Base-by-base conservation (phyloP, 2,329 filamentous ascomycete genomes). In the Thelonectria discophora region DNA sequence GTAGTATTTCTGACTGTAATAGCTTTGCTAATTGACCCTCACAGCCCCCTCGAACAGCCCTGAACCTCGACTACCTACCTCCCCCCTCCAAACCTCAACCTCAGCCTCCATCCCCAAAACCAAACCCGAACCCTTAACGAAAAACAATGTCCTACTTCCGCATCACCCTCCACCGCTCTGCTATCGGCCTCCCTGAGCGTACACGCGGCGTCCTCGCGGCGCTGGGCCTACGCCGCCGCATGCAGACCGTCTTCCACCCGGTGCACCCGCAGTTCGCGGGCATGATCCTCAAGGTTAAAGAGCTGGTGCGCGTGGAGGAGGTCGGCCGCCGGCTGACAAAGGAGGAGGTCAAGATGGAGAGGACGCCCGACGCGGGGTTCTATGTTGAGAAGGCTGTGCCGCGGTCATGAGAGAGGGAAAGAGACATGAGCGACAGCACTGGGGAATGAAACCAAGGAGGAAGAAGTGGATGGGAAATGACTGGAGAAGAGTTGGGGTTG, bases 261-360 rank as follows among this genome's bases (percentile, higher is more conserved):
- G 93, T 97, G 64, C 86, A 86, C 64, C 87, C 89, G 43, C 88
- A 93, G 69, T 88, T 92, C 64, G 94, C 94, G 10, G 94, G 94
- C 75, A 93, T 96, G 82, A 92, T 97, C 73, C 90, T 97, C 84
- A 90, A 90, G 78, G 93, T 97, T 71, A 97, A 97, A 82, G 94
- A 97, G 80, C 82, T 97, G 65, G 92, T 97, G 47, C 84, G 87
- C 55, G 93, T 97, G 37, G 82, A 88, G 68, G 93, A 97, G 80
- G 92, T 96, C 46, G 87, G 89, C 34, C 76, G 79, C 64, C 77
- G 84, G 32, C 75, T 92, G 78, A 89, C 83, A 8, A 86, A 87
- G 74, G 78, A 80, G 58, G 86, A 97, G 81, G 84, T 97, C 73
- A 88, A 88, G 79, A 86, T 84, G 53, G 82, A 86, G 78, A 81